Conservation (phyloP, 2,329 filamentous ascomycete species). For the Colletotrichum tanaceti region DNA sequence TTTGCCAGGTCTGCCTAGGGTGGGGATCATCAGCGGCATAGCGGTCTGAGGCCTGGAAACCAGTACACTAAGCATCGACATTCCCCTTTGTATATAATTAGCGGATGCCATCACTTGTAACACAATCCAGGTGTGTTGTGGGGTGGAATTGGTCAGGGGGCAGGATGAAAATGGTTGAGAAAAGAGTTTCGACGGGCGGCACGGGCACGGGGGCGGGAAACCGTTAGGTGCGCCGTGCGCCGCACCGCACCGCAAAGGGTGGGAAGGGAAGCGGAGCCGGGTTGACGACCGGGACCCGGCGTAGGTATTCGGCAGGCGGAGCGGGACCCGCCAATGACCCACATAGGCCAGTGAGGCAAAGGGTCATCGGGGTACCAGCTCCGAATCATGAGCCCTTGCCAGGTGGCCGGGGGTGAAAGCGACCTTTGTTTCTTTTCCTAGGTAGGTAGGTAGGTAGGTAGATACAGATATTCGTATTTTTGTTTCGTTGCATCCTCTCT, state of each 20-base stretch:
- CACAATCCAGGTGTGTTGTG: neutral
- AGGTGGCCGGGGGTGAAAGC: neutral
- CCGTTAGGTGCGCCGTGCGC: conserved; percentile 6
- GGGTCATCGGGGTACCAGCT: no score
- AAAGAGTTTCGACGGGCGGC: neutral
- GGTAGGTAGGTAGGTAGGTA: no score
- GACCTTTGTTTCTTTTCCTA: neutral
- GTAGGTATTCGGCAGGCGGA: neutral
- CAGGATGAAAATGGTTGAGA: neutral
- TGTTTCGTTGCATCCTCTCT: neutral
- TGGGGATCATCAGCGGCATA: neutral
- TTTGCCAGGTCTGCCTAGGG: no score
- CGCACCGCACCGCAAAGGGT: neutral
- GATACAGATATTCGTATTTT: neutral
- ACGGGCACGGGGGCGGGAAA: neutral
- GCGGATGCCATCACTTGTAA: no score
- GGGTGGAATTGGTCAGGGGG: no score
- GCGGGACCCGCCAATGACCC: neutral
- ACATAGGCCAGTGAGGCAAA: no score
- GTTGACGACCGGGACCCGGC: neutral
- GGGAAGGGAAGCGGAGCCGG: neutral
- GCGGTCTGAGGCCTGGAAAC: neutral
- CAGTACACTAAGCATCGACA: no score
- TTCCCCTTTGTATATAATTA: neutral
- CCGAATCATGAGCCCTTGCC: neutral